Evolutionary conservation across 1,284 basidiomycete genomes (phyloP).

Genomic region (Papiliotrema laurentii): DNA sequence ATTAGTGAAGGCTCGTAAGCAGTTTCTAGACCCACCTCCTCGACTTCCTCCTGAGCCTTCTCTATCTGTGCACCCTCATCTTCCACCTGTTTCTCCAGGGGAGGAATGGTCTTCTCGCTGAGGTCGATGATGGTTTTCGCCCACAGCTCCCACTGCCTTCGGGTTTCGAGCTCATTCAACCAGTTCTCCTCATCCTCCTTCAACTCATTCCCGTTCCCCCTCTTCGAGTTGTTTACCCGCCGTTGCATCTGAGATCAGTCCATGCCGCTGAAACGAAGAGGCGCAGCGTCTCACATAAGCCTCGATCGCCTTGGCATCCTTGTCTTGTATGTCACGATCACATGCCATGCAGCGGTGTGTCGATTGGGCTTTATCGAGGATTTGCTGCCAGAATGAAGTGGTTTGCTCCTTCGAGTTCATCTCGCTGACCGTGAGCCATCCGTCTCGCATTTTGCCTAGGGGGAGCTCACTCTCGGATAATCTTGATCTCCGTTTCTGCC

Average conservation of each 20-base stretch:
- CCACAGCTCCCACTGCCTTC: constrained; percentile 59
- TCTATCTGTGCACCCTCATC: constrained; percentile 57
- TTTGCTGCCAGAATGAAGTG: constrained; percentile 19
- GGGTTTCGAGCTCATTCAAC: constrained; percentile 57
- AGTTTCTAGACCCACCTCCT: constrained; percentile 52
- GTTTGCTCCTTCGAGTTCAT: constrained; percentile 7
- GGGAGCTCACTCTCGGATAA: constrained; percentile 56
- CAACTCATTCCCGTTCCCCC: constrained; percentile 39
- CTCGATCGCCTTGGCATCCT: constrained; percentile 63
- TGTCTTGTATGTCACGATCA: constrained; percentile 61
- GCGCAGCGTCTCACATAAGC: constrained; percentile 54
- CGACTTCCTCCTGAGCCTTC: constrained; percentile 53
- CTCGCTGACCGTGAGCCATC: constrained; percentile 20
- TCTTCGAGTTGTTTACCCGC: constrained; percentile 9
- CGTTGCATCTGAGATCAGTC: constrained; percentile 48
- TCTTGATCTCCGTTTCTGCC: constrained; percentile 55
- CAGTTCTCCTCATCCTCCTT: constrained; percentile 59
- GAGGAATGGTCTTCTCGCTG: constrained; percentile 60
- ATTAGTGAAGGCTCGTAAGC: background rate
- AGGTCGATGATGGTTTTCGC: constrained; percentile 49
- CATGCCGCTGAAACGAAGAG: constrained; percentile 20
- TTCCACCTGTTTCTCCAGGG: constrained; percentile 61
- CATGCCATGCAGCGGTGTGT: constrained; percentile 72
- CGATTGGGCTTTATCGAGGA: constrained; percentile 60
- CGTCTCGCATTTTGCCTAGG: background rate